Evolutionary conservation across 495 filamentous ascomycete species (phyloP).

Genomic region (Neurospora africana): DNA sequence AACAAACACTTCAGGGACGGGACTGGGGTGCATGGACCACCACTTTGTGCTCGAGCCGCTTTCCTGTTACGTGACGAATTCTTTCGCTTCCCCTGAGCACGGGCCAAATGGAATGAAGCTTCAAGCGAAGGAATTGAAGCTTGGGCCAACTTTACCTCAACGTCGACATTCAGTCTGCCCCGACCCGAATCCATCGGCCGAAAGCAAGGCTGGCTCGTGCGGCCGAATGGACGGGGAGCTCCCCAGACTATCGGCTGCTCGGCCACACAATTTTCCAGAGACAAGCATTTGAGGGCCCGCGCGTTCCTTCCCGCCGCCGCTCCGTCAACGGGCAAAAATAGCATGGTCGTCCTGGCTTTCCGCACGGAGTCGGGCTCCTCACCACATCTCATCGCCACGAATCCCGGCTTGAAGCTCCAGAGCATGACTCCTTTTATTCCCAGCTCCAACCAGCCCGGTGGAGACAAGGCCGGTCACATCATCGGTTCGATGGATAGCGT

Average conservation of each 20-base stretch:
- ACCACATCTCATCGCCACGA: background rate
- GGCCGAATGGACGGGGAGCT: background rate
- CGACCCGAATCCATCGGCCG: background rate
- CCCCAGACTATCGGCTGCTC: background rate
- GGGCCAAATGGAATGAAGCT: background rate
- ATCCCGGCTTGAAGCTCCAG: background rate
- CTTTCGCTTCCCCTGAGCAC: background rate
- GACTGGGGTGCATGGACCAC: background rate
- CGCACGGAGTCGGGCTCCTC: background rate
- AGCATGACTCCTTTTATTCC: background rate
- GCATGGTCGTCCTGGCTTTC: background rate
- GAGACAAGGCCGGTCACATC: slow-evolving; percentile 12
- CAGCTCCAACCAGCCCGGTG: slow-evolving; percentile 1
- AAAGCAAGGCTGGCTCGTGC: background rate
- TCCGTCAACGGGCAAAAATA: background rate
- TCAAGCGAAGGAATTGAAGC: background rate
- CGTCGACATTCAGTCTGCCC: background rate
- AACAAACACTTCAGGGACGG: background rate
- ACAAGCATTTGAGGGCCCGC: background rate
- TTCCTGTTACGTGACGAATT: background rate
- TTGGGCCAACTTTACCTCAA: background rate
- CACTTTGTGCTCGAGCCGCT: background rate
- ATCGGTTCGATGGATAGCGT: slow-evolving; percentile 11
- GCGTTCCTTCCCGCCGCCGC: background rate
- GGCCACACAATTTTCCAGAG: background rate